Evolutionary conservation across 495 filamentous ascomycete species (phyloP).

Genomic region (Lindgomyces ingoldianus): DNA sequence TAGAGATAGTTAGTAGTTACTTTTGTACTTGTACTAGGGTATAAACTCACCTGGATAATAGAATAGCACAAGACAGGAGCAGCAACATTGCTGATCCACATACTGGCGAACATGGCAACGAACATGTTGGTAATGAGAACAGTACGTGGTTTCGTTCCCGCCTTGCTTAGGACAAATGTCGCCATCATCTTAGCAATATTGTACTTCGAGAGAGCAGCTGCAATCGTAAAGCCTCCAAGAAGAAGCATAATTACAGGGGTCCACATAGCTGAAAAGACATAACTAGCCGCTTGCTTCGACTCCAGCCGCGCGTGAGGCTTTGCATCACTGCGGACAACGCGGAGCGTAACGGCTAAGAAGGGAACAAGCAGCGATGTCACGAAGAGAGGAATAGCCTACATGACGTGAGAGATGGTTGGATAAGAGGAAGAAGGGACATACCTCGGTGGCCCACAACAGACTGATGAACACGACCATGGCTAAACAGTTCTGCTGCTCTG

Average conservation of each 20-base stretch:
- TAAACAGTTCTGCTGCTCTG: constrained; percentile 93
- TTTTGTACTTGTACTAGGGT: background rate
- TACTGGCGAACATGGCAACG: constrained; percentile 93
- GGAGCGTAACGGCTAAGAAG: constrained; percentile 85
- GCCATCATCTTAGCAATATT: constrained; percentile 97
- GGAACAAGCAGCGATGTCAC: constrained; percentile 93
- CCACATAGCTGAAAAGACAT: constrained; percentile 96
- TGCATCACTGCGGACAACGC: constrained; percentile 75
- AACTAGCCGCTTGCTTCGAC: constrained; percentile 72
- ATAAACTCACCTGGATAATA: constrained; percentile 72
- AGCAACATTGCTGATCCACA: constrained; percentile 99
- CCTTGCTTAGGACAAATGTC: constrained; percentile 95
- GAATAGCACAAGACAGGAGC: constrained; percentile 98
- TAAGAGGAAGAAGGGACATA: constrained; percentile 39
- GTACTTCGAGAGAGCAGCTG: constrained; percentile 93
- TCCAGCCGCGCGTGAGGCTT: constrained; percentile 68
- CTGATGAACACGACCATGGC: constrained; percentile 93
- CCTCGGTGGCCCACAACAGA: constrained; percentile 95
- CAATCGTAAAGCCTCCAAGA: constrained; percentile 93
- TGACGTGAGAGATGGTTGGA: constrained; percentile 25
- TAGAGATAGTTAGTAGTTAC: constrained; percentile 40
- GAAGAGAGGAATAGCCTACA: constrained; percentile 89
- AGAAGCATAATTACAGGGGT: constrained; percentile 98
- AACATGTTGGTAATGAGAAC: constrained; percentile 97
- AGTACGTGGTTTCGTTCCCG: constrained; percentile 81